These are phyloP conservation scores for Immersiella caudata DNA, from an alignment of 495 filamentous ascomycete genomes.

Conservation along the genomic window DNA sequence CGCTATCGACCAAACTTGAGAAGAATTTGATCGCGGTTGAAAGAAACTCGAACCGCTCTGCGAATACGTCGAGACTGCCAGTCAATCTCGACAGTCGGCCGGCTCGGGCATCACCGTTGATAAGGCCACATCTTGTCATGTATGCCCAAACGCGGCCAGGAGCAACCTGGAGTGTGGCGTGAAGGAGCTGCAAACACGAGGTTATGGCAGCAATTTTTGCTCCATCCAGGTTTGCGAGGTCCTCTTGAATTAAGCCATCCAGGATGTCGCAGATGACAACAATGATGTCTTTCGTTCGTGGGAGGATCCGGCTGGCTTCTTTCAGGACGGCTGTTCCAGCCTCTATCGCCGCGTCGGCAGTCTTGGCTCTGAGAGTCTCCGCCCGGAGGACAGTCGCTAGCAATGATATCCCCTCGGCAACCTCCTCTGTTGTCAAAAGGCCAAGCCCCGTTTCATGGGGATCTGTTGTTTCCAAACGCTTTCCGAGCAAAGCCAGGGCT, in stretches of 20 bases:
- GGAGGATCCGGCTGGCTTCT: slow-evolving; percentile 72
- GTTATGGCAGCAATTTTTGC: slow-evolving; percentile 64
- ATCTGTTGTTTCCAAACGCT: slow-evolving; percentile 63
- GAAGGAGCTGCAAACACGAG: slow-evolving; percentile 77
- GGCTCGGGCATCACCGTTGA: slow-evolving; percentile 71
- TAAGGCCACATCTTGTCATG: slow-evolving; percentile 73
- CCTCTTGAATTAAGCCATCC: slow-evolving; percentile 70
- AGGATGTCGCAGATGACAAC: slow-evolving; percentile 81
- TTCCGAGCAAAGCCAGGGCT: slow-evolving; percentile 74
- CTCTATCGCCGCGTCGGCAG: slow-evolving; percentile 35
- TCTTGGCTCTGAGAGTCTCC: slow-evolving; percentile 37
- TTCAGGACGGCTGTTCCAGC: slow-evolving; percentile 58
- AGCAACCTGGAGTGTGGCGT: slow-evolving; percentile 66
- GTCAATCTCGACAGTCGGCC: slow-evolving; percentile 75
- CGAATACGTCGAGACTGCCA: slow-evolving; percentile 71
- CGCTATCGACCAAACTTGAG: slow-evolving; percentile 74
- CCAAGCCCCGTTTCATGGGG: slow-evolving; percentile 39
- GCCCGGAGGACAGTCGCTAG: slow-evolving; percentile 48
- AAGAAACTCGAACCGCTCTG: slow-evolving; percentile 76
- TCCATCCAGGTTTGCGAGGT: slow-evolving; percentile 53
- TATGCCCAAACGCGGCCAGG: slow-evolving; percentile 89
- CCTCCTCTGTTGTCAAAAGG: slow-evolving; percentile 39
- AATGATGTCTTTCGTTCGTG: slow-evolving; percentile 74
- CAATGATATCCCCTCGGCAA: slow-evolving; percentile 45
- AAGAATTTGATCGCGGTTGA: slow-evolving; percentile 71